phyloP scores from a whole-genome alignment of 306 rosid species.

The Ormosia emarginata region DNA sequence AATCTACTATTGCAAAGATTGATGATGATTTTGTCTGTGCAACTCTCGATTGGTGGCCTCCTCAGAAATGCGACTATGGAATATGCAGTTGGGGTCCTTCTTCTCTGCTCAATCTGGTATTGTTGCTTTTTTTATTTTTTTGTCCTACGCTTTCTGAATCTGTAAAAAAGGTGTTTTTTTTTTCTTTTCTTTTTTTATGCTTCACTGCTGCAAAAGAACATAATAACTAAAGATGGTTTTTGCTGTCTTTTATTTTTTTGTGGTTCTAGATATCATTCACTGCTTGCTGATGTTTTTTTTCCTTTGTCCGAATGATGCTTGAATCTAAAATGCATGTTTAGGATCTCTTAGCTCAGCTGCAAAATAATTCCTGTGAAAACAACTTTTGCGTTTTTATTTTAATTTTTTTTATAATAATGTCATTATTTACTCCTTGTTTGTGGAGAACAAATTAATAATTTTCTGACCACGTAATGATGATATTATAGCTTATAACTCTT shows the following conservation, averaged over 20 bases:
- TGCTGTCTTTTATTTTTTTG: background rate
- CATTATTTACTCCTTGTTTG: background rate
- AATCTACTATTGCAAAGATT: conserved; percentile 52
- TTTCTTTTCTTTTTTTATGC: background rate
- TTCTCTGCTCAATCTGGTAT: conserved; percentile 90
- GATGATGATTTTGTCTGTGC: conserved; percentile 91
- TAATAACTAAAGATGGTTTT: background rate
- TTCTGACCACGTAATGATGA: background rate
- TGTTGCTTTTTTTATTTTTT: background rate
- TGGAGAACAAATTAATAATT: background rate
- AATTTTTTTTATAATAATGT: background rate
- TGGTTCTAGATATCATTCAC: background rate
- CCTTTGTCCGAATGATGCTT: background rate
- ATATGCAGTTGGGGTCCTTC: conserved; percentile 86
- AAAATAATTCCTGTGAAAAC: conserved; percentile 6
- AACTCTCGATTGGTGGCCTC: conserved; percentile 99
- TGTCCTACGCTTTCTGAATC: conserved; percentile 6
- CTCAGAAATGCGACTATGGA: conserved; percentile 93
- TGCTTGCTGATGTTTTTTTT: background rate
- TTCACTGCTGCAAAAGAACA: background rate
- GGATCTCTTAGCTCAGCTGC: conserved; percentile 8
- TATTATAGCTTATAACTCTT: background rate
- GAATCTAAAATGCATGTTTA: conserved; percentile 1
- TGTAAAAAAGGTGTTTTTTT: background rate
- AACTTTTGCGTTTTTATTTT: background rate